These are phyloP conservation scores for Teunomyces tritomae DNA, from an alignment of 805 yeast genomes.

Conservation along the genomic window DNA sequence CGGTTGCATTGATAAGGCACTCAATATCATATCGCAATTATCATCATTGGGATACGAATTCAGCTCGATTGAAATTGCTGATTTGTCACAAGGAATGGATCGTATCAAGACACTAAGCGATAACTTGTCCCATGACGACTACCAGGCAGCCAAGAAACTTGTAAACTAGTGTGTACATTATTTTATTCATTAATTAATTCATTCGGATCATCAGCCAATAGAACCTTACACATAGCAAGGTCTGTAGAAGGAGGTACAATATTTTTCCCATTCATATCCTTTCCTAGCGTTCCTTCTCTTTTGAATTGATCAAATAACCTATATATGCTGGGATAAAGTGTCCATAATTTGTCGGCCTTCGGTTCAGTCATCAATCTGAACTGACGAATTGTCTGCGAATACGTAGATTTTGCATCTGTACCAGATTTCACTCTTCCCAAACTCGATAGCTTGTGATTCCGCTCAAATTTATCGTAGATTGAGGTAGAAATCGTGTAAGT, in stretches of 20 bases:
- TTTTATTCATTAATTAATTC: constrained; percentile 28
- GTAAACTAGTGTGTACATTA: constrained; percentile 1
- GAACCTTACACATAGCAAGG: constrained; percentile 43
- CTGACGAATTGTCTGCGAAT: constrained; percentile 50
- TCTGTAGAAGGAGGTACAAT: constrained; percentile 53
- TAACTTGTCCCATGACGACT: constrained; percentile 54
- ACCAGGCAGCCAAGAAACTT: constrained; percentile 47
- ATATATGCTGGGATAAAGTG: constrained; percentile 40
- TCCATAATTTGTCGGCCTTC: constrained; percentile 45
- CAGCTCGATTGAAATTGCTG: constrained; percentile 37
- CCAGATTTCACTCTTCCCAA: constrained; percentile 58
- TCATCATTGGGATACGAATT: constrained; percentile 44
- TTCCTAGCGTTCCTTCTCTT: constrained; percentile 32
- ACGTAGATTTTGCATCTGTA: constrained; percentile 43
- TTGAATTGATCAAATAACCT: constrained; percentile 26
- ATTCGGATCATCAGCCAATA: constrained; percentile 50
- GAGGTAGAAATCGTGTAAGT: constrained; percentile 53
- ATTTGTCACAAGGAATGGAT: constrained; percentile 35
- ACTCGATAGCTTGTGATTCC: constrained; percentile 55
- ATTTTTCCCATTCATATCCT: constrained; percentile 42
- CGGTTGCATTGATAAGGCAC: constrained; percentile 55
- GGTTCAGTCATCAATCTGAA: constrained; percentile 56
- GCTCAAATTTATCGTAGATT: constrained; percentile 52
- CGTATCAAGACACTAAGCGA: constrained; percentile 44
- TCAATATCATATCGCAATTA: constrained; percentile 49